phyloP scores from a whole-genome alignment of 331 rosid genomes.

The Malus hybrid region DNA sequence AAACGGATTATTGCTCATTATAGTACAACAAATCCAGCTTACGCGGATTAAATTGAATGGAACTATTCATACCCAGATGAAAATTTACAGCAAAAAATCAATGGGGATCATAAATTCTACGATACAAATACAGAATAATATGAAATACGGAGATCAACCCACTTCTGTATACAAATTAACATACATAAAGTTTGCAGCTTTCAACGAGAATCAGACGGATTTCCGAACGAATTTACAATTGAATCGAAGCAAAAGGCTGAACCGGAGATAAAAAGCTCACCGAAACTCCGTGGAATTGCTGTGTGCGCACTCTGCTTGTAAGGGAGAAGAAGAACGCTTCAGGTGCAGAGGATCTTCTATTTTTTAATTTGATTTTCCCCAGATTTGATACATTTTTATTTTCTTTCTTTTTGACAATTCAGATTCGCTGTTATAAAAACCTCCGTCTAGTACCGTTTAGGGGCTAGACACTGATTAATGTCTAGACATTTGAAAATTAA shows the following conservation, averaged over 20 bases:
- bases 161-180: neutral
- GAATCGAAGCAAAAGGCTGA: neutral
- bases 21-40: slow-evolving; percentile 15
- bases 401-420: no score
- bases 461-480: no score
- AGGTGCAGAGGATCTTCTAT: neutral
- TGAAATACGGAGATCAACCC: neutral
- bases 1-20: slow-evolving; percentile 54
- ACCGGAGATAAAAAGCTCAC: slow-evolving; percentile 2
- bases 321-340: neutral
- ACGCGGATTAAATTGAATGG: slow-evolving; percentile 10
- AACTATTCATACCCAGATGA: slow-evolving; percentile 21
- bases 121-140: neutral
- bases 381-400: neutral
- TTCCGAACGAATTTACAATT: neutral
- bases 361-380: neutral
- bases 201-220: neutral
- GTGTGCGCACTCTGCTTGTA: neutral
- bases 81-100: slow-evolving; percentile 5
- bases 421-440: no score
- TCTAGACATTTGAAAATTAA: no score
- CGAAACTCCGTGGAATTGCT: slow-evolving; percentile 1
- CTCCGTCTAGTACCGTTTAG: no score
- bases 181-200: neutral
- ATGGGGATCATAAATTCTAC: slow-evolving; percentile 20